Conservation (phyloP, 352 stramenopile genomes). For the Phytophthora pluvialis region DNA sequence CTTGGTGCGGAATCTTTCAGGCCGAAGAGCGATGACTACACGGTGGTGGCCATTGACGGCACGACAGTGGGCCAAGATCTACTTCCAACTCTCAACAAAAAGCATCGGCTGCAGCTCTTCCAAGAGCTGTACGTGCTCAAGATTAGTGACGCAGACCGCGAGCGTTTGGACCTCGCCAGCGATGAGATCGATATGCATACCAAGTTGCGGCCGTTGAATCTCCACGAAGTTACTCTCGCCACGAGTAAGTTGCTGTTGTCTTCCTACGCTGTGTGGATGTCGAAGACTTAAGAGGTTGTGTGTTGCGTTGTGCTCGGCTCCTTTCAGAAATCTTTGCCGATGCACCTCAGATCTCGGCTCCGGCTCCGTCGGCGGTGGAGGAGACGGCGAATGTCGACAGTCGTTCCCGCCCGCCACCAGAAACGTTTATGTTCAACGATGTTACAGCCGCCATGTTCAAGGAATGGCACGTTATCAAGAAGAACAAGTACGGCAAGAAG, state of each 20-base stretch:
- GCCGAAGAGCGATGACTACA: conserved; percentile 91
- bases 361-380: conserved; percentile 69
- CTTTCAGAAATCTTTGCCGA: conserved; percentile 85
- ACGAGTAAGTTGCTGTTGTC: conserved; percentile 63
- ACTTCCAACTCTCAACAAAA: conserved; percentile 88
- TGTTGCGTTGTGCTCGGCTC: neutral
- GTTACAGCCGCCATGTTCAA: conserved; percentile 91
- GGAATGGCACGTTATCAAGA: conserved; percentile 92
- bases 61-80: conserved; percentile 83
- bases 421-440: conserved; percentile 93
- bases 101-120: conserved; percentile 85
- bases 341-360: conserved; percentile 75
- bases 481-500: conserved; percentile 92
- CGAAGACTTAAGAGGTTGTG: conserved; percentile 5
- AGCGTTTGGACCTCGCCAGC: conserved; percentile 80
- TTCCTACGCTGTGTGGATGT: neutral
- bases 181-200: conserved; percentile 91
- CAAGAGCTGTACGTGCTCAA: conserved; percentile 91
- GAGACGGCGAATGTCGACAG: conserved; percentile 72
- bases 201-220: conserved; percentile 79
- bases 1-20: conserved; percentile 30
- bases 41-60: conserved; percentile 83
- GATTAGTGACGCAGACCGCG: conserved; percentile 84
- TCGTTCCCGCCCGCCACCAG: conserved; percentile 71
- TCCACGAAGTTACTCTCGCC: conserved; percentile 88